Conservation (phyloP, 164 flowering plant genomes). For the Dillenia suffruticosa region DNA sequence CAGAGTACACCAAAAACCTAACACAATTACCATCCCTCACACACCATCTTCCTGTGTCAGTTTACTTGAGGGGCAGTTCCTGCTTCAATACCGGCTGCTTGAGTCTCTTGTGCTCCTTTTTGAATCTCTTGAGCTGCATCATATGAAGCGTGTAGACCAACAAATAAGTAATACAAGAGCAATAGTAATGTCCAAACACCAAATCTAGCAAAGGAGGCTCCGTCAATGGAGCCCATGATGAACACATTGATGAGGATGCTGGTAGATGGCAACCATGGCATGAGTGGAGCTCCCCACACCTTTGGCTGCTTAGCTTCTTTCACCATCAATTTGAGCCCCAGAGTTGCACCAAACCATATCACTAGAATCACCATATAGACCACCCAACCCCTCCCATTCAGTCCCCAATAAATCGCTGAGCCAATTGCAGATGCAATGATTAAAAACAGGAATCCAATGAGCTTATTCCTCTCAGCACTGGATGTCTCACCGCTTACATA, state of each 20-base stretch:
- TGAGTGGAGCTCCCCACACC: constrained; percentile 30
- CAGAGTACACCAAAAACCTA: too few relatives aligned
- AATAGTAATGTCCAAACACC: constrained; percentile 17
- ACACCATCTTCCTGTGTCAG: too few relatives aligned
- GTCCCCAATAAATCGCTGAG: constrained; percentile 22
- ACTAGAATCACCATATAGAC: constrained; percentile 14
- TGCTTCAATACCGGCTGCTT: too few relatives aligned
- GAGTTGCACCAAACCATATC: constrained; percentile 27
- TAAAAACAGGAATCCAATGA: constrained; percentile 18
- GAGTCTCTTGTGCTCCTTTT: too few relatives aligned
- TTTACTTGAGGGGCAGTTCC: too few relatives aligned
- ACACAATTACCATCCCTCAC: too few relatives aligned
- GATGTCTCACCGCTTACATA: constrained; percentile 23
- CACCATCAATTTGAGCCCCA: constrained; percentile 17
- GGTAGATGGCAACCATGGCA: constrained; percentile 35
- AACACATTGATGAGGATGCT: constrained; percentile 27
- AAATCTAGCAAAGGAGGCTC: constrained; percentile 22
- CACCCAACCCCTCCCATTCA: constrained; percentile 17
- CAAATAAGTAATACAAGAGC: constrained; percentile 23
- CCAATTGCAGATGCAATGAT: constrained; percentile 21
- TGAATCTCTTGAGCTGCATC: background rate
- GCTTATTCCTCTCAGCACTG: constrained; percentile 17
- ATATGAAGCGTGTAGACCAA: constrained; percentile 5
- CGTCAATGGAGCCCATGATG: constrained; percentile 32
- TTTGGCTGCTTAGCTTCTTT: constrained; percentile 23